phyloP scores from a whole-genome alignment of 2,329 filamentous ascomycete species.

The Coleophoma eucalyptorum region DNA sequence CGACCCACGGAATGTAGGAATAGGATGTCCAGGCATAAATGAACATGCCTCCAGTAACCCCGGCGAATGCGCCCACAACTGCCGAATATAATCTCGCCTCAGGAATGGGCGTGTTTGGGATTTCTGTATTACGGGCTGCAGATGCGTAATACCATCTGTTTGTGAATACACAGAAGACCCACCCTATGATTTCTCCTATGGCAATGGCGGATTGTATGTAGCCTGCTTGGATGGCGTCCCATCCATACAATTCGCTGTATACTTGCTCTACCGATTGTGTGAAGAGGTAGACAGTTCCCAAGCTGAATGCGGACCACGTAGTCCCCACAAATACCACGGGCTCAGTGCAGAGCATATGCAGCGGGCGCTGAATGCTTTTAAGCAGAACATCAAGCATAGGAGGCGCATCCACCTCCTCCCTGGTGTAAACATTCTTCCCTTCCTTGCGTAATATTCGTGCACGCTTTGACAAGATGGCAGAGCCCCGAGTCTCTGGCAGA shows the following conservation, averaged over 20 bases:
- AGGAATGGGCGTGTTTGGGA: slow-evolving; percentile 32
- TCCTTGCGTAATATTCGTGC: slow-evolving; percentile 6
- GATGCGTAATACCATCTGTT: slow-evolving; percentile 36
- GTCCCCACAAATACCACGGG: slow-evolving; percentile 62
- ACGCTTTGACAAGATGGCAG: slow-evolving; percentile 33
- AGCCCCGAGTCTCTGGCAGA: slow-evolving; percentile 40
- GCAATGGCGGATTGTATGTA: slow-evolving; percentile 6
- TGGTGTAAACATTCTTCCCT: slow-evolving; percentile 9
- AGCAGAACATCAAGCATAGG: slow-evolving; percentile 1
- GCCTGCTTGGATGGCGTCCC: slow-evolving; percentile 9
- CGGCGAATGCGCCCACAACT: slow-evolving; percentile 38
- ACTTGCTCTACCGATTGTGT: slow-evolving; percentile 20
- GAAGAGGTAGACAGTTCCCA: slow-evolving; percentile 21
- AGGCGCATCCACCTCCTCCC: slow-evolving; percentile 2
- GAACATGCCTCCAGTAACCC: slow-evolving; percentile 74
- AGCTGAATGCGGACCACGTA: slow-evolving; percentile 47
- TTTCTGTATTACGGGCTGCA: slow-evolving; percentile 30
- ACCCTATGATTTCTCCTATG: slow-evolving; percentile 9
- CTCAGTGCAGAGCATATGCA: slow-evolving; percentile 48
- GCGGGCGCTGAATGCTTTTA: slow-evolving; percentile 14
- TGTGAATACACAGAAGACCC: slow-evolving; percentile 10
- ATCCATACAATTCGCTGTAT: slow-evolving; percentile 14
- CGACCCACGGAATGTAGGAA: slow-evolving; percentile 67
- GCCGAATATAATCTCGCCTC: slow-evolving; percentile 41
- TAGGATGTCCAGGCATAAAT: slow-evolving; percentile 86